Percentiles rank a stretch among this genome's conserved stretches.
These are phyloP conservation scores for Colletotrichum kahawae DNA, from an alignment of 2,329 filamentous ascomycete species.

Conservation along the genomic window DNA sequence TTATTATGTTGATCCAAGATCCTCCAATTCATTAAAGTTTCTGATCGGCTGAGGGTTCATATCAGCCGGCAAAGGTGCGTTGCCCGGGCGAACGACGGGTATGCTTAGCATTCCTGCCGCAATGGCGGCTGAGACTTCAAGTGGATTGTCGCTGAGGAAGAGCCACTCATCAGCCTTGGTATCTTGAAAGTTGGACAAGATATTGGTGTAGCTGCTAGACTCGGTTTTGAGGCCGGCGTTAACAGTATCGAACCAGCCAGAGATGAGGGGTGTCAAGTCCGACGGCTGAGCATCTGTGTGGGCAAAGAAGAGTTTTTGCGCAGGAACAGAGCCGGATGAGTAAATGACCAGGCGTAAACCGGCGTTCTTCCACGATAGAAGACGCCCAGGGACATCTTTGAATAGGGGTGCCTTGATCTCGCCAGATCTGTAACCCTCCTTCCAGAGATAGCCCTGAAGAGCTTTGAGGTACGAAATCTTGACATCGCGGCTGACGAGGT, in stretches of 20 bases:
- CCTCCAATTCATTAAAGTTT: constrained; percentile 33
- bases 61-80: constrained; percentile 63
- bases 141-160: constrained; percentile 83
- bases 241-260: constrained; percentile 78
- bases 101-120: constrained; percentile 67
- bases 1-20: constrained; percentile 4
- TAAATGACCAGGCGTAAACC: constrained; percentile 74
- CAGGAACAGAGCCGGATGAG: constrained; percentile 79
- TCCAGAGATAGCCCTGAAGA: constrained; percentile 81
- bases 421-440: constrained; percentile 73
- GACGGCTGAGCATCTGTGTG: constrained; percentile 64
- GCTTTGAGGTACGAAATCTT: constrained; percentile 80
- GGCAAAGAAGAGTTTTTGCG: constrained; percentile 80
- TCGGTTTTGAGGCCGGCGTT: constrained; percentile 80
- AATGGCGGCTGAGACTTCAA: constrained; percentile 68
- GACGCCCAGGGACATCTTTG: constrained; percentile 70
- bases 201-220: constrained; percentile 68
- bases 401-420: constrained; percentile 76
- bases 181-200: constrained; percentile 55
- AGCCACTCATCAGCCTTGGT: constrained; percentile 61
- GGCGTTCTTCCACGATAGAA: constrained; percentile 62
- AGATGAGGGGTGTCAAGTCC: constrained; percentile 65
- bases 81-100: constrained; percentile 72
- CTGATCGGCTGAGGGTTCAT: constrained; percentile 43
- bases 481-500: constrained; percentile 74